A percentile compares a stretch with the other conserved stretches of the same genome.
Conservation (phyloP, 2,329 filamentous ascomycete species). For the Colletotrichum sp. region DNA sequence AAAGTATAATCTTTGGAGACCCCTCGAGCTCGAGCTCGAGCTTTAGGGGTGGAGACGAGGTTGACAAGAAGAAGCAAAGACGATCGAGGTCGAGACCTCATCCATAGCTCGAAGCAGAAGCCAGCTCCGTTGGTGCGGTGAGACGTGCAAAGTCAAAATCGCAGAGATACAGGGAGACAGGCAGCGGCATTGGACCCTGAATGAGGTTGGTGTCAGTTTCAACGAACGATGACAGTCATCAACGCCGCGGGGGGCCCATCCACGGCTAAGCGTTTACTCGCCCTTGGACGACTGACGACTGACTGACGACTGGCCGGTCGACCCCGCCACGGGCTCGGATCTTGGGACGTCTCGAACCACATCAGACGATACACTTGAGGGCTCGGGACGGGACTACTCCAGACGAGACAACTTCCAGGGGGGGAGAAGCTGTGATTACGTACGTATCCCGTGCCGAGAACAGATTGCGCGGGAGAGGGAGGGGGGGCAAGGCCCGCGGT, state of each 20-base stretch:
- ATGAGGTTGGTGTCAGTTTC: not conserved
- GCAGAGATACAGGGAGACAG: conserved; percentile 1
- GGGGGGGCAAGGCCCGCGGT: not conserved
- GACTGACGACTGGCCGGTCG: not conserved
- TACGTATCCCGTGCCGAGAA: not conserved
- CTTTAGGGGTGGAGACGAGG: not conserved
- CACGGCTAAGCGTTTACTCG: not conserved
- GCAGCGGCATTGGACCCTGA: conserved; percentile 13
- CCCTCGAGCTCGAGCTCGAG: not conserved
- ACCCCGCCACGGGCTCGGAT: not conserved
- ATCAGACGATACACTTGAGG: conserved; percentile 13
- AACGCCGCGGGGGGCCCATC: not conserved
- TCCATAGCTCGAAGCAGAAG: not conserved
- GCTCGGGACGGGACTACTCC: not conserved
- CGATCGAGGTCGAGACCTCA: not conserved
- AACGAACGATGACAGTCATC: not conserved
- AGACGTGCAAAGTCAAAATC: not conserved
- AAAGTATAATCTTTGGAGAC: not conserved
- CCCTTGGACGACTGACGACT: not conserved
- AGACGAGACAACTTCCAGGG: not conserved
- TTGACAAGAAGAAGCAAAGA: not conserved
- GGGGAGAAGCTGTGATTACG: not conserved
- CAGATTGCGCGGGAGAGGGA: not conserved
- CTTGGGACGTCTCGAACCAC: conserved; percentile 10
- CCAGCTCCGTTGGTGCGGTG: conserved; percentile 3